phyloP scores from a whole-genome alignment of 2,329 filamentous ascomycete species.

The Dichotomopilus funicola region DNA sequence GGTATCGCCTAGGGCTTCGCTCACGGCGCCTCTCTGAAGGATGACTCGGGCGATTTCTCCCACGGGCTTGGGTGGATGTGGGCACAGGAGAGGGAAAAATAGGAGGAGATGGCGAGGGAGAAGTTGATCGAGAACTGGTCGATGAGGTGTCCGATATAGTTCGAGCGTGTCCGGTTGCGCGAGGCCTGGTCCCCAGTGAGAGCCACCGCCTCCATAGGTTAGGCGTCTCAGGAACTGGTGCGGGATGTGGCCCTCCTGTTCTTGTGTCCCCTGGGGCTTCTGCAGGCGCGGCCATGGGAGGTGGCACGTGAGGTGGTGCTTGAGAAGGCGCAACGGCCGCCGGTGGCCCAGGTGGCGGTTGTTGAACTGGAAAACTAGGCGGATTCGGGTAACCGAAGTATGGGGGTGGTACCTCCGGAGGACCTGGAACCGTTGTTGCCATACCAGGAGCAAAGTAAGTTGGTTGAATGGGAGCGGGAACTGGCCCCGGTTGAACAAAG shows the following conservation, averaged over 20 bases:
- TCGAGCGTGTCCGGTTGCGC: slow-evolving; percentile 5
- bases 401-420: slow-evolving; percentile 1
- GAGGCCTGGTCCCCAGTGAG: not conserved
- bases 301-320: not conserved
- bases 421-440: not conserved
- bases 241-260: too few relatives aligned
- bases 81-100: not conserved
- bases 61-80: not conserved
- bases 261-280: not conserved
- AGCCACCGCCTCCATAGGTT: slow-evolving; percentile 6
- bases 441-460: not conserved
- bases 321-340: not conserved
- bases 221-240: not conserved
- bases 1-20: too few relatives aligned
- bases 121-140: not conserved
- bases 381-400: not conserved
- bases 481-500: not conserved
- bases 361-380: not conserved
- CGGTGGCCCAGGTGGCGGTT: not conserved
- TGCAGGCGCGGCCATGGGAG: not conserved
- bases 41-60: not conserved
- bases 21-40: not conserved
- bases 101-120: not conserved
- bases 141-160: slow-evolving; percentile 7
- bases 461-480: not conserved